These are phyloP conservation scores for Mucor irregularis DNA, from an alignment of 371 early-diverging fungal species.

Conservation along the genomic window DNA sequence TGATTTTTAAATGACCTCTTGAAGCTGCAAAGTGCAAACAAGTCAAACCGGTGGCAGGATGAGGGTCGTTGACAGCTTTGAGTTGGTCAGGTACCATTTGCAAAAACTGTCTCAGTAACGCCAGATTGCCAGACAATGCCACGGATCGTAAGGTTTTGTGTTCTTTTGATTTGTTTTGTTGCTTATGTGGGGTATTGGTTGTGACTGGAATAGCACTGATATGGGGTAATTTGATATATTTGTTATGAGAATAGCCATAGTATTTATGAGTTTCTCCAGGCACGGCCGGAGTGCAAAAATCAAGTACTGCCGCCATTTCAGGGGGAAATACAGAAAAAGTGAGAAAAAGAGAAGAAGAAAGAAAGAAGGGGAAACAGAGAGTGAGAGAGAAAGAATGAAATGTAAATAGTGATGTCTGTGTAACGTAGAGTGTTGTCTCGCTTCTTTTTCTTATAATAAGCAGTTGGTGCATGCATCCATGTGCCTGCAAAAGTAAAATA, in stretches of 20 bases:
- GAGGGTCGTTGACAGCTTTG: conserved; percentile 32
- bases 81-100: conserved; percentile 20
- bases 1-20: conserved; percentile 63
- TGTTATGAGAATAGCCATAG: conserved; percentile 64
- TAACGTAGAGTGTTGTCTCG: no score
- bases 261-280: conserved; percentile 67
- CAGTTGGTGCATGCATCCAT: no score
- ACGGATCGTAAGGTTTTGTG: conserved; percentile 30
- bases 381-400: neutral
- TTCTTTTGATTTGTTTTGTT: conserved; percentile 5
- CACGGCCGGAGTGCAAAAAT: conserved; percentile 66
- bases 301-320: conserved; percentile 26
- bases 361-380: conserved; percentile 1
- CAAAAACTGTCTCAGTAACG: conserved; percentile 21
- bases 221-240: conserved; percentile 52
- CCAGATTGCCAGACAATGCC: conserved; percentile 30
- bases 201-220: conserved; percentile 42
- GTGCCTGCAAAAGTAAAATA: no score
- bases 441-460: no score
- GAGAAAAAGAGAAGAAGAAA: neutral
- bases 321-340: no score
- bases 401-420: neutral
- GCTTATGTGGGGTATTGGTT: conserved; percentile 21
- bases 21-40: conserved; percentile 75
- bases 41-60: conserved; percentile 59